phyloP scores from a whole-genome alignment of 2,329 filamentous ascomycete genomes.

The Lachnellula cervina region DNA sequence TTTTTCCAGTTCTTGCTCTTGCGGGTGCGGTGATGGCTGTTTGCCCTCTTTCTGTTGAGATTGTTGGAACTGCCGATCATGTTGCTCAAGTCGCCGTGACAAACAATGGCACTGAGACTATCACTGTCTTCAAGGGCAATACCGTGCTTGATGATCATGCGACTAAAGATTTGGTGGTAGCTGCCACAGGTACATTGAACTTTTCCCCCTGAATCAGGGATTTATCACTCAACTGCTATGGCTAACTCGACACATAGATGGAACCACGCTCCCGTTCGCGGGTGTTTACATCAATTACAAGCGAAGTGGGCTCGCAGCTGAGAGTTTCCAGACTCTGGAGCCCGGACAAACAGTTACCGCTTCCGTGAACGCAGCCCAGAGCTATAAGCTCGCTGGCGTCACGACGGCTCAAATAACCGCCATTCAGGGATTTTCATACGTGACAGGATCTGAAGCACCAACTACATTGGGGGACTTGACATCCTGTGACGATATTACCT shows the following conservation, averaged over 20 bases:
- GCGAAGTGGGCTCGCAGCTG: slow-evolving; percentile 9
- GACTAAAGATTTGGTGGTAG: slow-evolving; percentile 19
- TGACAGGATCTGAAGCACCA: slow-evolving; percentile 14
- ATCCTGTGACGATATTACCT: slow-evolving; percentile 13
- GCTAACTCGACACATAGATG: slow-evolving; percentile 12
- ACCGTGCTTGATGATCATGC: slow-evolving; percentile 20
- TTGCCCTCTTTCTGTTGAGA: slow-evolving; percentile 23
- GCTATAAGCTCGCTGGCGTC: slow-evolving; percentile 19
- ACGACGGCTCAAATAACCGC: slow-evolving; percentile 17
- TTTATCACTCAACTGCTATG: background rate
- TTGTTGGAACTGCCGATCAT: slow-evolving; percentile 15
- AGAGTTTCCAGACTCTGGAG: slow-evolving; percentile 18
- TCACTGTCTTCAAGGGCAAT: slow-evolving; percentile 26
- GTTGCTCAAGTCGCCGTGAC: slow-evolving; percentile 20
- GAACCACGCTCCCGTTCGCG: slow-evolving; percentile 17
- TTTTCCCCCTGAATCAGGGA: background rate
- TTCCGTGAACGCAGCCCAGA: slow-evolving; percentile 22
- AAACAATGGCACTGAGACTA: slow-evolving; percentile 18
- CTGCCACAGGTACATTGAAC: slow-evolving; percentile 13
- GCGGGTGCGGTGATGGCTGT: slow-evolving; percentile 20
- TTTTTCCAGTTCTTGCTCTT: slow-evolving; percentile 19
- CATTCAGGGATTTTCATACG: slow-evolving; percentile 24
- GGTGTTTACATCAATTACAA: slow-evolving; percentile 24
- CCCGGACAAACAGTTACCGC: slow-evolving; percentile 20
- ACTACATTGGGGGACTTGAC: slow-evolving; percentile 6